These are phyloP conservation scores for Nigrospora sphaerica DNA, from an alignment of 2,329 filamentous ascomycete genomes.

Conservation along the genomic window DNA sequence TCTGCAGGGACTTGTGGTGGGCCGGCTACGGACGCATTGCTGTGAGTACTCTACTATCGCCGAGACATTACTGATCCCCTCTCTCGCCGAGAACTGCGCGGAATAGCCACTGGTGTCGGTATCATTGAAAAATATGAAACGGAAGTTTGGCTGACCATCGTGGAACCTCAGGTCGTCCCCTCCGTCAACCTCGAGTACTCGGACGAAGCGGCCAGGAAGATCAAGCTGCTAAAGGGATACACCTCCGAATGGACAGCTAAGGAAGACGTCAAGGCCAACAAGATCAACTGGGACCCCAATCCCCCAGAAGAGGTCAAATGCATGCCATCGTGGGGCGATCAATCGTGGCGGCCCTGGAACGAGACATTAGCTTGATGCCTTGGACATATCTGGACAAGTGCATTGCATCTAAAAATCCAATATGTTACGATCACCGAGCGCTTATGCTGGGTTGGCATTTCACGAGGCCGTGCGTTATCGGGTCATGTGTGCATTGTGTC, in stretches of 20 bases:
- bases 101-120: too few species aligned
- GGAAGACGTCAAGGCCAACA: constrained; percentile 18
- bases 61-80: background rate
- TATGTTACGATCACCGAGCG: too few species aligned
- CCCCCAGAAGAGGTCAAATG: constrained; percentile 42
- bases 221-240: constrained; percentile 45
- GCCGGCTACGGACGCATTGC: constrained; percentile 43
- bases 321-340: constrained; percentile 32
- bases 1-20: constrained; percentile 51
- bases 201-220: constrained; percentile 31
- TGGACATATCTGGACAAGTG: background rate
- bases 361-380: constrained; percentile 11
- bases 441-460: too few species aligned
- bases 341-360: constrained; percentile 36
- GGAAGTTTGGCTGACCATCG: background rate
- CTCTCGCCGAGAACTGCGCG: too few species aligned
- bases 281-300: constrained; percentile 33
- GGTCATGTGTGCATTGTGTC: too few species aligned
- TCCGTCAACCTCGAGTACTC: constrained; percentile 49
- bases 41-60: constrained; percentile 18
- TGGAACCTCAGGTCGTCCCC: constrained; percentile 27
- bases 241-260: constrained; percentile 26
- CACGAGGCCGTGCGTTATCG: too few species aligned
- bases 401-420: too few species aligned
- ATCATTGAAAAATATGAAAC: too few species aligned